Conservation (phyloP, 2,329 filamentous ascomycete genomes). For the Phialocephala subalpina region DNA sequence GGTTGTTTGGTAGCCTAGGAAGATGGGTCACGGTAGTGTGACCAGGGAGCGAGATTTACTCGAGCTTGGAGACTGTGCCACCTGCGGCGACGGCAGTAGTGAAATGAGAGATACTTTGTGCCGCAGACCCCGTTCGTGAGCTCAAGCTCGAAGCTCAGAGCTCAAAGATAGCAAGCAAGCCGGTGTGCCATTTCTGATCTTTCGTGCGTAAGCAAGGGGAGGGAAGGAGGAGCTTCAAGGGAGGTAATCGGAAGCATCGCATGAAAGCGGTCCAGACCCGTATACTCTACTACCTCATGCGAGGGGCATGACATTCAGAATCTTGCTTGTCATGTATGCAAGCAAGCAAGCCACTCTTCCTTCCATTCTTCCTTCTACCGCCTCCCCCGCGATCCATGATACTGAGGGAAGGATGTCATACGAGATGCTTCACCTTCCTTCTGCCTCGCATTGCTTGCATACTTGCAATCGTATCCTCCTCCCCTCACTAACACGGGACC, state of each 20-base stretch:
- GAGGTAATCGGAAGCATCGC: neutral
- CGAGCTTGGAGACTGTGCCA: too few species aligned
- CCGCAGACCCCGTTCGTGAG: too few species aligned
- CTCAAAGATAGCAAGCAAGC: too few species aligned
- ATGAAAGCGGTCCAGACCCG: neutral
- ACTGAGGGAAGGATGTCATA: neutral
- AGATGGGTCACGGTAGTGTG: too few species aligned
- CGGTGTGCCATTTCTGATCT: too few species aligned
- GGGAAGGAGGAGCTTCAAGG: neutral
- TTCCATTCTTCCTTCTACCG: neutral
- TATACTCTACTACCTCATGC: constrained; percentile 7
- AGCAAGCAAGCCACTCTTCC: neutral
- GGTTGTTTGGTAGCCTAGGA: too few species aligned
- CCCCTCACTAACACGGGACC: too few species aligned
- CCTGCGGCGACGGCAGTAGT: too few species aligned
- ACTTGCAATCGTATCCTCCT: too few species aligned
- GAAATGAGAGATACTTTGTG: too few species aligned
- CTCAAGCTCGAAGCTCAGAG: too few species aligned
- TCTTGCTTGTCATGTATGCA: neutral
- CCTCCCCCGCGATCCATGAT: neutral
- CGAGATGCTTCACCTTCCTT: neutral
- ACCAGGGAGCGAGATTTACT: too few species aligned
- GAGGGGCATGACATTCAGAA: constrained; percentile 1
- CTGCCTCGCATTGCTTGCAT: constrained; percentile 4
- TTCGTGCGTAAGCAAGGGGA: neutral